Evolutionary conservation across 805 yeast genomes (phyloP).

Genomic region (Cyberlindnera lachancei): DNA sequence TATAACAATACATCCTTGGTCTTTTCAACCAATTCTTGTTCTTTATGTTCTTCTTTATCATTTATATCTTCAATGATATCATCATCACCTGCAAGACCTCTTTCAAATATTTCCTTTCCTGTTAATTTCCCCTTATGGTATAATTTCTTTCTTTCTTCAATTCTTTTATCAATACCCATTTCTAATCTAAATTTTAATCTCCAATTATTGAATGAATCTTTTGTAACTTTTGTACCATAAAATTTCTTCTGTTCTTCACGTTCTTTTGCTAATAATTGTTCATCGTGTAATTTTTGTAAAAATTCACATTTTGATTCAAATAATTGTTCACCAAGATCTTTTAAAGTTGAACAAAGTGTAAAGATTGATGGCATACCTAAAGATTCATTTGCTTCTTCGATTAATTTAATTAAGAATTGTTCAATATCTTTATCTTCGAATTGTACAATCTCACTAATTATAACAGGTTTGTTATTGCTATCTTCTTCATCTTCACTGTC

Average conservation of each 20-base stretch:
- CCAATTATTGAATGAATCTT: conserved; percentile 71
- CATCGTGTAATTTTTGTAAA: conserved; percentile 52
- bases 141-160: conserved; percentile 40
- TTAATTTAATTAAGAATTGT: conserved; percentile 32
- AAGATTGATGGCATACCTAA: conserved; percentile 91
- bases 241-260: conserved; percentile 84
- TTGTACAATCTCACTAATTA: conserved; percentile 50
- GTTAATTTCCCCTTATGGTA: conserved; percentile 73
- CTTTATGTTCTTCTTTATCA: too few species aligned
- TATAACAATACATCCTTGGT: too few species aligned
- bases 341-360: conserved; percentile 65
- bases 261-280: conserved; percentile 56
- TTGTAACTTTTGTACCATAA: conserved; percentile 83
- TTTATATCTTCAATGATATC: too few species aligned
- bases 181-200: conserved; percentile 63
- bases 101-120: conserved; percentile 85
- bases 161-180: conserved; percentile 57
- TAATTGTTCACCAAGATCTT: conserved; percentile 70
- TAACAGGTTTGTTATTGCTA: conserved; percentile 36
- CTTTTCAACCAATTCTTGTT: too few species aligned
- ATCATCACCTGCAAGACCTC: conserved; percentile 71
- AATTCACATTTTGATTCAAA: conserved; percentile 50
- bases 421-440: conserved; percentile 43
- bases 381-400: conserved; percentile 64
- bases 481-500: conserved; percentile 37